Evolutionary conservation across 441 rosid species (phyloP), one percentile per base, ranked within the genome.

Genomic region (Capsella rubella): DNA sequence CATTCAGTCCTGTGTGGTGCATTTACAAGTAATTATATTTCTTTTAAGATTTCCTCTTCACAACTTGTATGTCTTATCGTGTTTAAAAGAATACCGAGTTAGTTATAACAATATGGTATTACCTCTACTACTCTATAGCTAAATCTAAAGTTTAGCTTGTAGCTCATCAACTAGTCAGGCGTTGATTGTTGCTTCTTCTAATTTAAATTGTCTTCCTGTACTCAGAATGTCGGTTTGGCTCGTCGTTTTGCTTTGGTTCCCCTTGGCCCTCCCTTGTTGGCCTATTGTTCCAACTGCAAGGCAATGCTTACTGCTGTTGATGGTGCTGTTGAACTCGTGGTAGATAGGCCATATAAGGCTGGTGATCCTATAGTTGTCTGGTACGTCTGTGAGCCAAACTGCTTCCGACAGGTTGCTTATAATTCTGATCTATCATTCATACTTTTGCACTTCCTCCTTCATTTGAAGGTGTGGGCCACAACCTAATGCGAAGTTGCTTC

Each of bases 231-330:
- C 54, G 86, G 95, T 78, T 86, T 94, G 82, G 97, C 97, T 73
- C 86, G 97, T 71, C 90, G 99, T 75, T 94, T 94, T 85, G 99
- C 99, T 49, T 82, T 94, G 84, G 99, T 90, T 72, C 99, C 99
- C 73, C 95, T 94, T 84, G 99, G 97, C 40, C 99, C 99, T 64
- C 99, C 97, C 69, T 80, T 94, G 82, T 86, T 94, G 71, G 90
- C 97, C 31, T 94, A 94, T 83, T 78, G 89, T 71, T 91, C 96
- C 87, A 91, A 87, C 77, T 94, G 92, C 82, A 90, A 89, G 84
- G 95, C 97, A 74, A 94, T 94, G 97, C 80, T 91, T 78, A 85
- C 86, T 29, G 97, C 92, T 61, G 86, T 84, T 82, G 91, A 82
- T 75, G 97, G 79, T 81, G 90, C 90, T 73, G 96, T 94, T 64